These are phyloP conservation scores for Nephelium lappaceum DNA, from an alignment of 345 rosid species.

Conservation along the genomic window DNA sequence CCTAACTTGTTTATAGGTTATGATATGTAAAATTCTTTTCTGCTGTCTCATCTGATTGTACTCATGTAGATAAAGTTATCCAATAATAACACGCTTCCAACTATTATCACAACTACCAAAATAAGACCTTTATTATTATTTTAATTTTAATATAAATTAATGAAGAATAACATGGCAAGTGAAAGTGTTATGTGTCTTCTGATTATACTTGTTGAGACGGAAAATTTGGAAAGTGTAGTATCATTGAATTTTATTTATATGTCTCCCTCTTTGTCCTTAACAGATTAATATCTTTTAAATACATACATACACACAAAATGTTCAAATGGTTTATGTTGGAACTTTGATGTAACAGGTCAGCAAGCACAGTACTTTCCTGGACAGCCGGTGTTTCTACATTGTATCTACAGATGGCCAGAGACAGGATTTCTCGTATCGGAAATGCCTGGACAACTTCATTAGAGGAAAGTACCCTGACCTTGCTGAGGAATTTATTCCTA, in stretches of 20 bases:
- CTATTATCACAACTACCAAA: no score
- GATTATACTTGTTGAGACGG: not conserved
- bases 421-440: constrained; percentile 81
- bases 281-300: not conserved
- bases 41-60: not conserved
- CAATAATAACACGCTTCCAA: not conserved
- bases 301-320: not conserved
- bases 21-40: not conserved
- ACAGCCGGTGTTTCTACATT: constrained; percentile 72
- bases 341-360: constrained; percentile 51
- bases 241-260: not conserved
- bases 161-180: not conserved
- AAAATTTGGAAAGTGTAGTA: not conserved
- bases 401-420: constrained; percentile 68
- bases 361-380: constrained; percentile 59
- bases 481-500: constrained; percentile 60
- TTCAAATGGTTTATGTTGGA: not conserved
- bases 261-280: not conserved
- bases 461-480: constrained; percentile 60
- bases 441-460: constrained; percentile 63
- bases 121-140: no score
- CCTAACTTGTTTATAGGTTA: not conserved
- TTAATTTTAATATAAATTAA: no score
- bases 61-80: not conserved
- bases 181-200: not conserved